Evolutionary conservation across 2,329 filamentous ascomycete genomes (phyloP).

Genomic region (Zarea fungicola): DNA sequence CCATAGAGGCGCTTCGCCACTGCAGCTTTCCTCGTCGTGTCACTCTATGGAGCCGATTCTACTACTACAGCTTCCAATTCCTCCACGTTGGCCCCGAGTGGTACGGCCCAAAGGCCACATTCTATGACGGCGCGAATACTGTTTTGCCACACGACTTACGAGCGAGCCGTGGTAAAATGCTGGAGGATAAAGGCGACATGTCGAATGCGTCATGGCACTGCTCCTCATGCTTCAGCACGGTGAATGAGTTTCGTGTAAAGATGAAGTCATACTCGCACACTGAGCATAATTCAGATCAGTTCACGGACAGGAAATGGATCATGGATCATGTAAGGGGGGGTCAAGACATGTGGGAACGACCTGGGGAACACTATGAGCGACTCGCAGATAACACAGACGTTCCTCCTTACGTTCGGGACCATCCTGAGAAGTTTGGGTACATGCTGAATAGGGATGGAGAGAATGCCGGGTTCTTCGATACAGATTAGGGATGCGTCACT

Average conservation of each 20-base stretch:
- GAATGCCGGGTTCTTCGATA: no score
- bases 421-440: no score
- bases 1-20: constrained; percentile 41
- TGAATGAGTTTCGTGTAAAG: constrained; percentile 50
- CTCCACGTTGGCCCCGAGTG: constrained; percentile 37
- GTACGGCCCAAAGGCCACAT: constrained; percentile 56
- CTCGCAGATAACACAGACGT: no score
- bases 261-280: constrained; percentile 52
- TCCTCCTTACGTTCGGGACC: no score
- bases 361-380: no score
- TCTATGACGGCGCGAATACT: constrained; percentile 43
- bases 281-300: no score
- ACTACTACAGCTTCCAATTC: constrained; percentile 55
- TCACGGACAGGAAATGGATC: no score
- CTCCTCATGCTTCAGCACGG: constrained; percentile 54
- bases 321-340: no score
- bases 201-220: constrained; percentile 56
- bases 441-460: no score
- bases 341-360: no score
- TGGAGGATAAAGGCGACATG: constrained; percentile 38
- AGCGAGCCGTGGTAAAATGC: constrained; percentile 38
- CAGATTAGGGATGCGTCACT: no score
- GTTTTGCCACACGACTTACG: constrained; percentile 51
- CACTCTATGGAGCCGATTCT: constrained; percentile 47
- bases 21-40: constrained; percentile 49